Conservation (phyloP, 352 stramenopile species). For the Pythium phragmiticola region DNA sequence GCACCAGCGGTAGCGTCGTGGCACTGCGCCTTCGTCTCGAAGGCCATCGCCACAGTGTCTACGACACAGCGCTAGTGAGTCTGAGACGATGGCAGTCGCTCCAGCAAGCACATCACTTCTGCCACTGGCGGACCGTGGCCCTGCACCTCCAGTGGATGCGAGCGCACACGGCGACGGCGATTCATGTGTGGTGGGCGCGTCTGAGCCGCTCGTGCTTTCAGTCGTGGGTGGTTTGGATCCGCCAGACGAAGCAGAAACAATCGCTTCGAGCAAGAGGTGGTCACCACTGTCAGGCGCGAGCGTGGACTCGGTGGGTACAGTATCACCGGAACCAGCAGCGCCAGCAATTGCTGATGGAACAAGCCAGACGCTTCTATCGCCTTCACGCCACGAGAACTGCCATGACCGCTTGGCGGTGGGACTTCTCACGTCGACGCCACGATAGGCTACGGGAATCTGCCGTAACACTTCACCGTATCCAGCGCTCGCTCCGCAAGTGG, state of each 20-base stretch:
- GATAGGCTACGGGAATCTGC: constrained; percentile 1
- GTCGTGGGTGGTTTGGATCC: constrained; percentile 10
- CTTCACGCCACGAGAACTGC: not conserved
- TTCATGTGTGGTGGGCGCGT: constrained; percentile 8
- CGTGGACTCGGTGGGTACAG: constrained; percentile 5
- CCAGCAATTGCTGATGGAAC: not conserved
- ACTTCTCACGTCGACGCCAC: not conserved
- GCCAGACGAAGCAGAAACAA: not conserved
- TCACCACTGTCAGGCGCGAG: not conserved
- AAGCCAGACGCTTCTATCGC: not conserved
- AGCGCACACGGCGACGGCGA: constrained; percentile 4
- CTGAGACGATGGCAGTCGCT: constrained; percentile 6
- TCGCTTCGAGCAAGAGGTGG: not conserved
- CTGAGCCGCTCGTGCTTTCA: not conserved
- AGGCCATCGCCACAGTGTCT: not conserved
- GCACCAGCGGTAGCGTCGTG: not conserved
- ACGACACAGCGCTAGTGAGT: not conserved
- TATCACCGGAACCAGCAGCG: constrained; percentile 1
- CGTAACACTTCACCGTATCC: constrained; percentile 7
- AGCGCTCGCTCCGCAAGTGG: constrained; percentile 15
- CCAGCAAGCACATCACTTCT: not conserved
- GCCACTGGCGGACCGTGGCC: not conserved
- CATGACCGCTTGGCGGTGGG: not conserved
- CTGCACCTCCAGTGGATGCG: constrained; percentile 12
- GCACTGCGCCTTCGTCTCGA: not conserved